Base-by-base conservation (phyloP, 805 yeast genomes). In the Cyberlindnera xishuangbannaensis region DNA sequence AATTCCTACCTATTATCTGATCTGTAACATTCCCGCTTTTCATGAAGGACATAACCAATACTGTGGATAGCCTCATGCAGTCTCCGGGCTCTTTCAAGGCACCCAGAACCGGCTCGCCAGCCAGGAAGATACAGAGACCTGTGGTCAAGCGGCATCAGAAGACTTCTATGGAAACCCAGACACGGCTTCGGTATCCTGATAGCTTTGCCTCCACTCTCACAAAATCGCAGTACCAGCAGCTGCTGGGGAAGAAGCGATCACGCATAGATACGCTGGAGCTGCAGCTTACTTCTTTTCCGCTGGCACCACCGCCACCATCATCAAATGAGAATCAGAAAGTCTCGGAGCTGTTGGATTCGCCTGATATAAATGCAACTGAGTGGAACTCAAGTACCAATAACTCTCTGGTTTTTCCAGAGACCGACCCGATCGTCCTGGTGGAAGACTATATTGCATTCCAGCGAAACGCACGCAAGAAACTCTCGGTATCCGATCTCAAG, bases 371-470 rank as follows among this genome's bases (percentile, higher is more conserved):
- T 20, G 46, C 48, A 6, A 19, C 25, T 13, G n/a, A n/a, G n/a
- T n/a, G n/a, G n/a, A 10, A 19, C 4, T 13, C 38, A 6, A 30
- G 30, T 4, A 38, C 39, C 4, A 34, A 40, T 4, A 37, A 36
- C 20, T 44, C 55, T 2, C 33, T 30, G 2, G 15, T 41, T 1
- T 27, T 45, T n/a, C 17, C 31, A 4, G 47, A 47, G 29, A 39
- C 37, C 6, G 57, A 55, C 25, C 58, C 61, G 1, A 53, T 56
- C 5, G 74, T 75, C 1, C 51, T 76, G 14, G 67, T 76, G 8
- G 83, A 76, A 44, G 83, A 76, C 45, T 76, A 76, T 48, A 61
- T 76, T 41, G 51, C 39, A 7, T 8, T 8, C 5, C 41, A 37
- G 26, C 40, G 27, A 9, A 14, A 34, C 7, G 31, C 45, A 8